Evolutionary conservation across 106 monocot species (phyloP).

Genomic region (Vanilla planifolia): DNA sequence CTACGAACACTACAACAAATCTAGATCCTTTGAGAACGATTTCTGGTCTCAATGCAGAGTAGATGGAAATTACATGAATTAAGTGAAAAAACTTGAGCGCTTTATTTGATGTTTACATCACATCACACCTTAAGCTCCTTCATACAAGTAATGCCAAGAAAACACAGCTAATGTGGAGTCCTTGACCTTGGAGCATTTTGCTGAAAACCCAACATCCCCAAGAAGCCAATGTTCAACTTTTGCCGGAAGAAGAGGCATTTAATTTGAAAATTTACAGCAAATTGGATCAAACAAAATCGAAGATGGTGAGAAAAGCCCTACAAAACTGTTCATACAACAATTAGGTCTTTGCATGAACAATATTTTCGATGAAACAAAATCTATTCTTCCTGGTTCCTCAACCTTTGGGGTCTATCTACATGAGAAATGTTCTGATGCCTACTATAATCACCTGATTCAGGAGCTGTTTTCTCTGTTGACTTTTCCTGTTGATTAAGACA

Average conservation of each 20-base stretch:
- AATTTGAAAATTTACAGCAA: background rate
- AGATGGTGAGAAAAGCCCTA: background rate
- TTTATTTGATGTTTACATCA: too few species aligned
- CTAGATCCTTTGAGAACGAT: too few species aligned
- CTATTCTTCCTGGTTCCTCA: constrained; percentile 23
- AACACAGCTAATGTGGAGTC: too few species aligned
- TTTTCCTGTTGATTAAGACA: constrained; percentile 24
- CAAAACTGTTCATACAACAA: background rate
- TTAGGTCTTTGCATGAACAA: background rate
- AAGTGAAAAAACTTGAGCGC: too few species aligned
- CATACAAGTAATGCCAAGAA: too few species aligned
- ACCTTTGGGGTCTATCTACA: constrained; percentile 11
- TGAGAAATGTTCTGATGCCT: constrained; percentile 13
- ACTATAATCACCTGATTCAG: constrained; percentile 28
- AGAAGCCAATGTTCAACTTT: too few species aligned
- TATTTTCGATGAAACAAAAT: background rate
- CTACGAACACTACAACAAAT: too few species aligned
- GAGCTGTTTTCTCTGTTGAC: constrained; percentile 17
- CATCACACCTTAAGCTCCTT: too few species aligned
- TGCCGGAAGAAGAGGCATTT: background rate
- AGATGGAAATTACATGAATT: too few species aligned
- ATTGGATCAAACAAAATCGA: background rate
- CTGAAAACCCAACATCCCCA: too few species aligned
- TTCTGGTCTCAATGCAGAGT: too few species aligned
- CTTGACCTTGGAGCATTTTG: too few species aligned